Conservation (phyloP, 805 yeast species). For the Ogataea degrootiae region DNA sequence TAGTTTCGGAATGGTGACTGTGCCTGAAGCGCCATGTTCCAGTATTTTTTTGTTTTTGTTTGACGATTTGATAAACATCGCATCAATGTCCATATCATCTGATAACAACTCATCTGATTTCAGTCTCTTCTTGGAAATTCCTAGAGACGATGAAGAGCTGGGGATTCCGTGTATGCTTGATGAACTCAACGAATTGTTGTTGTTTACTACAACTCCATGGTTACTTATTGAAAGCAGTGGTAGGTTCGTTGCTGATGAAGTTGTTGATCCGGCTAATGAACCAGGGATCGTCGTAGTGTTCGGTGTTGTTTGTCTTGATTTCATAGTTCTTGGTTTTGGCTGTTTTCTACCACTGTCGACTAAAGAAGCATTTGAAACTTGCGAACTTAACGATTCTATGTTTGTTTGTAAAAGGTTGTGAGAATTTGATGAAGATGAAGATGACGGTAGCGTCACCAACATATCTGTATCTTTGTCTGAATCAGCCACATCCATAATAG, state of each 20-base stretch:
- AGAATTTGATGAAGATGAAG: too few species aligned
- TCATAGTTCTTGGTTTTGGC: slow-evolving; percentile 8
- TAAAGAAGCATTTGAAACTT: slow-evolving; percentile 17
- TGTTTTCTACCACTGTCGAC: slow-evolving; percentile 9
- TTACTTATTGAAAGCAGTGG: not conserved
- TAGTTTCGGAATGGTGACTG: slow-evolving; percentile 21
- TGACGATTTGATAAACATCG: slow-evolving; percentile 6
- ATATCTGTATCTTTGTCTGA: slow-evolving; percentile 17
- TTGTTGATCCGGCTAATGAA: not conserved
- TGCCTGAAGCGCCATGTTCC: slow-evolving; percentile 26
- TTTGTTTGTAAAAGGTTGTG: slow-evolving; percentile 5
- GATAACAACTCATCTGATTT: slow-evolving; percentile 15
- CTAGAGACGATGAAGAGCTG: slow-evolving; percentile 1
- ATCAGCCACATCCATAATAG: slow-evolving; percentile 29
- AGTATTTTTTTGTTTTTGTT: slow-evolving; percentile 9
- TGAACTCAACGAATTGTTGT: not conserved
- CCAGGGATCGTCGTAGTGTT: not conserved
- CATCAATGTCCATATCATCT: slow-evolving; percentile 17
- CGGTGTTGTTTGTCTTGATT: slow-evolving; percentile 20
- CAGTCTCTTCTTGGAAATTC: slow-evolving; percentile 10
- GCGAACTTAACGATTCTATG: slow-evolving; percentile 17
- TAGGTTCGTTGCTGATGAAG: not conserved
- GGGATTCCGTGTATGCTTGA: not conserved
- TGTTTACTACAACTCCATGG: not conserved
- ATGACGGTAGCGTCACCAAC: too few species aligned